Evolutionary conservation across 2,329 filamentous ascomycete species (phyloP), one percentile per base, ranked within the genome.

Genomic region (Hypoxylon rubiginosum): DNA sequence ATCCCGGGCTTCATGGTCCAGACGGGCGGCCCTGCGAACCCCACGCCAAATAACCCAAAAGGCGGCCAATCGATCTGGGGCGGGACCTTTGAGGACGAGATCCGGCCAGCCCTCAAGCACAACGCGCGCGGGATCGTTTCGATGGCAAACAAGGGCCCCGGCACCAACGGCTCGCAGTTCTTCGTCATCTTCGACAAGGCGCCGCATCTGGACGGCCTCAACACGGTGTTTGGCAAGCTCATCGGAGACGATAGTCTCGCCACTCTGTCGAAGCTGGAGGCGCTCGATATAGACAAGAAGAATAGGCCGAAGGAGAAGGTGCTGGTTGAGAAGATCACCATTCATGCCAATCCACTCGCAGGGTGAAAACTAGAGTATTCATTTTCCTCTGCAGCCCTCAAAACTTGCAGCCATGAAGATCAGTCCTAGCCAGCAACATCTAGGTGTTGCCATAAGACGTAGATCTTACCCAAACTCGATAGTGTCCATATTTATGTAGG

Each of bases 1-100:
- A 94, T 96, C 64, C 90, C 92, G 9, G 83, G 84, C 67, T 97
- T 97, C 84, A 96, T 97, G 87, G 83, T 89, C 21, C 92, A 96
- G 79, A 89, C 90, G 17, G 92, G 92, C 72, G 90, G 84, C 1
- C 89, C 89, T 1, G 85, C 86, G 21, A 77, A 82, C 32, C 85
- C 77, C 9, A 82, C 83, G 0, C 83, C 85, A 62, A 84, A 88
- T 34, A 87, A 88, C 72, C 87, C 88, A 59, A 93, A 92, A 74
- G 85, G 87, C 69, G 91, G 90, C 39, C 83, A 84, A 32, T 94
- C 91, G 70, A 92, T 96, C 78, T 95, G 90, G 86, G 88, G 88
- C 71, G 84, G 82, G 62, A 81, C 87, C 15, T 96, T 96, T 76
- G 92, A 92, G 63, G 92, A 97, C 79, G 92, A 97, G 83, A 92